Evolutionary conservation across 2,329 filamentous ascomycete species (phyloP), one percentile per base, ranked within the genome.

Genomic region (Arthrobotrys conoides): DNA sequence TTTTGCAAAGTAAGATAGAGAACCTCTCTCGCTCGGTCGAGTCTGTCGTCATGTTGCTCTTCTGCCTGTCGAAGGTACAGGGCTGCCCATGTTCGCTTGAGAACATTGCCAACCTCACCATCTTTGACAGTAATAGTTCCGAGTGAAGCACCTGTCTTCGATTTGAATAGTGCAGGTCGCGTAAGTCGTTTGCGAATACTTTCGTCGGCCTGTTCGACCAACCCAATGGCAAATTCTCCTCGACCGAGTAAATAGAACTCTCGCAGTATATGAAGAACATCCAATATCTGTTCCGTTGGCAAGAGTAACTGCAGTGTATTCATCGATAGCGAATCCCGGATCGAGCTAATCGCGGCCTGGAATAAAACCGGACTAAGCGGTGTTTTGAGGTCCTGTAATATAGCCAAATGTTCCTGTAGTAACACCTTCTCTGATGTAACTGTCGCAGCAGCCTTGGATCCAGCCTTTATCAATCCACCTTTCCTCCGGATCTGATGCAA

Each of bases 221-320:
- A 85, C 0, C 92, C 91, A 85, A 96, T 90, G 20, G 94, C 93
- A 83, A 99, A 99, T 83, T 98, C 96, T 66, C 95, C 95, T 38
- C 93, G 89, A 0, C 92, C 91, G 0, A 99, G 87, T 1, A 99
- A 88, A 81, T 97, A 93, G 84, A 97, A 97, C 71, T 96, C 91
- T 59, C 94, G 89, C 0, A 97, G 87, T 8, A 97, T 87, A 30
- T 90, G 89, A 14, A 98, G 86, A 63, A 92, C 90, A 80, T 96
- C 91, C 5, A 93, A 86, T 3, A 97, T 93, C 81, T 90, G 92
- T 10, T 89, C 87, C 5, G 94, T 86, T 0, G 96, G 96, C 2
- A 99, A 85, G 0, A 98, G 87, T 82, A 92, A 91, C 66, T 95
- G 93, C 2, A 98, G 86, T 0, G 92, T 92, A 38, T 93, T 96